These are phyloP conservation scores for Pichia manshurica DNA, from an alignment of 805 yeast genomes.

Conservation along the genomic window DNA sequence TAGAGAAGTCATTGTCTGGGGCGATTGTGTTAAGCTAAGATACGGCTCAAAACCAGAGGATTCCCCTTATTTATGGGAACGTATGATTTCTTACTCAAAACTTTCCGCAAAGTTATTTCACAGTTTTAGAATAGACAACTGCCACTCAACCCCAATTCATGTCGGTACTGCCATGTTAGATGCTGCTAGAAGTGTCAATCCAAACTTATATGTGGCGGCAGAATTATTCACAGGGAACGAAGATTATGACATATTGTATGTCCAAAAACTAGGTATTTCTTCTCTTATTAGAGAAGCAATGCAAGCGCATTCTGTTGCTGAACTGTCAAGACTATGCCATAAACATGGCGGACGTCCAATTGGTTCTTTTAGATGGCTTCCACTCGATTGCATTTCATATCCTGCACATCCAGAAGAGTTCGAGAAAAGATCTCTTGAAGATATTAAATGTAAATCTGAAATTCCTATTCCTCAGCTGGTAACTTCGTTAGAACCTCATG, in stretches of 20 bases:
- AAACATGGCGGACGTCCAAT: constrained; percentile 94
- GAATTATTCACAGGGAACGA: constrained; percentile 93
- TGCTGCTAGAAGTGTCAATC: constrained; percentile 78
- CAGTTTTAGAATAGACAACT: constrained; percentile 91
- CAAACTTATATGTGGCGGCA: constrained; percentile 87
- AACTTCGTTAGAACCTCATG: constrained; percentile 76
- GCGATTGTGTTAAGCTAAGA: constrained; percentile 90
- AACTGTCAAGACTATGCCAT: constrained; percentile 79
- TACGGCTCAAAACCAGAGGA: constrained; percentile 75
- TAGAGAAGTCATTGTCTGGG: constrained; percentile 95
- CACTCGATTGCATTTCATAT: constrained; percentile 67
- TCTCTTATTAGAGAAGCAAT: constrained; percentile 92
- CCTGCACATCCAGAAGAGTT: constrained; percentile 44
- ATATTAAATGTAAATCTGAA: constrained; percentile 45
- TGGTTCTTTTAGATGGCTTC: constrained; percentile 81
- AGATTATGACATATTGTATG: constrained; percentile 81
- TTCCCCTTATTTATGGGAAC: constrained; percentile 83
- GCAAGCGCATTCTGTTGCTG: constrained; percentile 90
- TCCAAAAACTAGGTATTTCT: constrained; percentile 83
- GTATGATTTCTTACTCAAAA: constrained; percentile 75
- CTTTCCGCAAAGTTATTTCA: constrained; percentile 67
- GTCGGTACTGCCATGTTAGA: constrained; percentile 88
- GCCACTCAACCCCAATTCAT: constrained; percentile 93
- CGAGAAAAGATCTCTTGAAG: constrained; percentile 20
- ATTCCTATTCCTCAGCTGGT: constrained; percentile 63